These are phyloP conservation scores for Collybia sordida DNA, from an alignment of 768 basidiomycete species.

Conservation along the genomic window DNA sequence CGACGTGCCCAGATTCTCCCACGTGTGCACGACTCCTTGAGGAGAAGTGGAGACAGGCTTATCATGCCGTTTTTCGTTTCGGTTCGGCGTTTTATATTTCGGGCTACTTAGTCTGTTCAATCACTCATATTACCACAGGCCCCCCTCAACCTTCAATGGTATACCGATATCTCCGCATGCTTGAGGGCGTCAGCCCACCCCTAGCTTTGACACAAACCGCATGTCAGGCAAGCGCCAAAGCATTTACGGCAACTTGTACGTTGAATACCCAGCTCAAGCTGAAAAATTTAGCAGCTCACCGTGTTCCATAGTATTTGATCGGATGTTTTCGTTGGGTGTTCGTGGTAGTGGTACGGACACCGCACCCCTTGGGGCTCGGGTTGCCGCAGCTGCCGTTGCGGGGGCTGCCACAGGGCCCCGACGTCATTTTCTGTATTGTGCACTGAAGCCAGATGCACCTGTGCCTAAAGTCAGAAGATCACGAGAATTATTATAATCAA, in stretches of 20 bases:
- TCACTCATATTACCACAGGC: slow-evolving; percentile 36
- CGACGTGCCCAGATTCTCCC: slow-evolving; percentile 78
- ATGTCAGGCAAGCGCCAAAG: slow-evolving; percentile 88
- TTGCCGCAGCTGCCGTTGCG: slow-evolving; percentile 62
- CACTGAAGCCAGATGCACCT: slow-evolving; percentile 60
- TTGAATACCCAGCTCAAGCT: slow-evolving; percentile 19
- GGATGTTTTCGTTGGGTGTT: slow-evolving; percentile 86
- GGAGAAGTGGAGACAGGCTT: slow-evolving; percentile 92
- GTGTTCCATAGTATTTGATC: slow-evolving; percentile 68
- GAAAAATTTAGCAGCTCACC: slow-evolving; percentile 3
- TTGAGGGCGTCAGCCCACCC: slow-evolving; percentile 90
- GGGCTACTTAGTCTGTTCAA: background rate
- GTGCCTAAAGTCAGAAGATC: slow-evolving; percentile 39
- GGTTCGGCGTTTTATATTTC: slow-evolving; percentile 39
- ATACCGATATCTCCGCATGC: slow-evolving; percentile 84
- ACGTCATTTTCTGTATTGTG: slow-evolving; percentile 83
- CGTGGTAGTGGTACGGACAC: slow-evolving; percentile 73
- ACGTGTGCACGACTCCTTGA: slow-evolving; percentile 83
- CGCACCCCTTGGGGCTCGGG: slow-evolving; percentile 59
- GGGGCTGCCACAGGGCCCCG: slow-evolving; percentile 69
- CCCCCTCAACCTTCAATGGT: slow-evolving; percentile 92
- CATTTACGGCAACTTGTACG: slow-evolving; percentile 83
- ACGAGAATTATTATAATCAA: slow-evolving; percentile 14
- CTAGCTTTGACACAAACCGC: slow-evolving; percentile 81
- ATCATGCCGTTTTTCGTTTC: slow-evolving; percentile 83